Percentiles rank a stretch among this genome's conserved stretches.
These are phyloP conservation scores for Lindgomyces ingoldianus DNA, from an alignment of 495 filamentous ascomycete species.

Conservation along the genomic window DNA sequence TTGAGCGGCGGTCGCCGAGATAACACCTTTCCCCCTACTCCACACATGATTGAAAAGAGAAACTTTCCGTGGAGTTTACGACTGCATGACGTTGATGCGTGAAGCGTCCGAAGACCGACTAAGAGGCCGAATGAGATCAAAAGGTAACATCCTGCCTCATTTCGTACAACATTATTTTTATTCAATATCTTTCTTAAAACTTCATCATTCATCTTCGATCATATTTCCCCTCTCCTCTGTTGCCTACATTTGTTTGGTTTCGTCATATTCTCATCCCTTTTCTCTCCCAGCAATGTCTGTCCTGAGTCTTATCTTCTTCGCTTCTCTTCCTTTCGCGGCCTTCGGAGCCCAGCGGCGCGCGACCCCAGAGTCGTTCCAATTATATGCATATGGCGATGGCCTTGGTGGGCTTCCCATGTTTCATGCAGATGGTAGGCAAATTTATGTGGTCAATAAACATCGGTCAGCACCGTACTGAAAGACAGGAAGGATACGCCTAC, in stretches of 20 bases:
- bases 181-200: neutral
- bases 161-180: constrained; percentile 1
- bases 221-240: neutral
- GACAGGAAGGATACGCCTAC: constrained; percentile 4
- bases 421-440: constrained; percentile 2
- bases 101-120: neutral
- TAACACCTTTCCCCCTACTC: neutral
- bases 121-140: neutral
- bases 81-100: no score
- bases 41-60: neutral
- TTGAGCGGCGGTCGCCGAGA: neutral
- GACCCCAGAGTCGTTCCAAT: neutral
- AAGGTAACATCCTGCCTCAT: neutral
- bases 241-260: neutral
- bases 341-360: constrained; percentile 5
- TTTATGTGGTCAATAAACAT: neutral
- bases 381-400: neutral
- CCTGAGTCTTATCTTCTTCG: neutral
- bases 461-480: neutral
- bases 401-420: constrained; percentile 6
- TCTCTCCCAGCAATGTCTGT: neutral
- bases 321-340: constrained; percentile 5
- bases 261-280: neutral
- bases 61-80: neutral
- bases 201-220: neutral